phyloP scores from a whole-genome alignment of 2,329 filamentous ascomycete species.

The Bipolaris bicolor region DNA sequence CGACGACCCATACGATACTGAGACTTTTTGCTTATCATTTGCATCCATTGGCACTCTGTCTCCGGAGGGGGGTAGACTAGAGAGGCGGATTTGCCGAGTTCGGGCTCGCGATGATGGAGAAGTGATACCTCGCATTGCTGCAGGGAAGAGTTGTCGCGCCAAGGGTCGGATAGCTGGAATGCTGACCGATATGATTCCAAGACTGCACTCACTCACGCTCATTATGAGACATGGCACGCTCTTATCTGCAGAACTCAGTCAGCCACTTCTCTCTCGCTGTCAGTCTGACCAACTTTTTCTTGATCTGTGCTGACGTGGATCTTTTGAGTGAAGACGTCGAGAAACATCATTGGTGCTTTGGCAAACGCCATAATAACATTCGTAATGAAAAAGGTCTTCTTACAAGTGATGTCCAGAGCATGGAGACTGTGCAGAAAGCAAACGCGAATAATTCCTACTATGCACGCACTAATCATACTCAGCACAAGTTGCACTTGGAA shows the following conservation, averaged over 20 bases:
- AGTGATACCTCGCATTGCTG: slow-evolving; percentile 3
- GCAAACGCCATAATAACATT: background rate
- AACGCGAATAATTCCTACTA: slow-evolving; percentile 34
- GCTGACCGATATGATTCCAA: slow-evolving; percentile 39
- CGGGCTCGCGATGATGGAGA: slow-evolving; percentile 2
- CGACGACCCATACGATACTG: background rate
- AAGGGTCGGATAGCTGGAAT: slow-evolving; percentile 37
- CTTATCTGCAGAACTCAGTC: slow-evolving; percentile 17
- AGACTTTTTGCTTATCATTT: slow-evolving; percentile 3
- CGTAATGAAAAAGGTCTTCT: slow-evolving; percentile 4
- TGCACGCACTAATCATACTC: slow-evolving; percentile 24
- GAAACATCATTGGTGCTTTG: background rate
- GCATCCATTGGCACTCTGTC: background rate
- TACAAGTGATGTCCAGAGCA: slow-evolving; percentile 34
- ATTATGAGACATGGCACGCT: slow-evolving; percentile 31
- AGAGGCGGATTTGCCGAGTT: slow-evolving; percentile 6
- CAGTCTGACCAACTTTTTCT: background rate
- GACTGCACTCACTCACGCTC: slow-evolving; percentile 37
- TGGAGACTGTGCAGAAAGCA: slow-evolving; percentile 25
- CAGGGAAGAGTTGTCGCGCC: slow-evolving; percentile 27
- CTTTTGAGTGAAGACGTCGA: background rate
- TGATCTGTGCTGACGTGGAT: background rate
- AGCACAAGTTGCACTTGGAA: background rate
- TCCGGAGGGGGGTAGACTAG: background rate
- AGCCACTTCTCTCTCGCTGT: background rate